These are phyloP conservation scores for Daucus carota DNA, from an alignment of 129 eudicot genomes.

Conservation along the genomic window DH1_v3.0 NC_030382.2:42273501-42274000, in stretches of 20 bases:
- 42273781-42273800: background rate
- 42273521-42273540: background rate
- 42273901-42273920: background rate
- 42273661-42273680: constrained; percentile 95
- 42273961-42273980: constrained; percentile 78
- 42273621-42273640: constrained; percentile 94
- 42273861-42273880: background rate
- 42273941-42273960: constrained; percentile 70
- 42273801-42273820: background rate
- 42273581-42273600: constrained; percentile 3
- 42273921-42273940: constrained; percentile 38
- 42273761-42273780: background rate
- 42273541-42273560: background rate
- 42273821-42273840: background rate
- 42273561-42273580: background rate
- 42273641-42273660: constrained; percentile 90
- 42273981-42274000: constrained; percentile 81
- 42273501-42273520: background rate
- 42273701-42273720: background rate
- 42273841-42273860: too few species aligned
- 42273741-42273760: background rate
- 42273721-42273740: background rate
- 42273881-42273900: background rate
- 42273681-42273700: constrained; percentile 7
- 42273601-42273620: constrained; percentile 79